Percentiles rank a stretch among this genome's conserved stretches.
Conservation (phyloP, 768 basidiomycete genomes). For the Russula sp. region DNA sequence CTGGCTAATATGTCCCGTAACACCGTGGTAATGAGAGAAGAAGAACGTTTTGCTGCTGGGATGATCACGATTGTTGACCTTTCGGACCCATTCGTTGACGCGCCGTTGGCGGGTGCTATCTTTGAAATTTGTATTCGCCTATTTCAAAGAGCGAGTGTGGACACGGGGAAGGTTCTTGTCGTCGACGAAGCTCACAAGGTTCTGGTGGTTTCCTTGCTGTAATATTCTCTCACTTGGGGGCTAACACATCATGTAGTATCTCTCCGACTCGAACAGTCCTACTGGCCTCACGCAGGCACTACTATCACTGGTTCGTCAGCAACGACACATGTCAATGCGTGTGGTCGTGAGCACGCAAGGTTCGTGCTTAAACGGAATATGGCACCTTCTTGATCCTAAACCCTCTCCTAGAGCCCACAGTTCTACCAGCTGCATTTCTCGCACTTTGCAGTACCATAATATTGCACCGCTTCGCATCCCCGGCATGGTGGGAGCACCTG, state of each 20-base stretch:
- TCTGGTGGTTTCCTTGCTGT: neutral
- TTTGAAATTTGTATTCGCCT: slow-evolving; percentile 68
- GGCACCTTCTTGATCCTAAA: neutral
- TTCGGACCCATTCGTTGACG: slow-evolving; percentile 71
- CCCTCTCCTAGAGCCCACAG: slow-evolving; percentile 56
- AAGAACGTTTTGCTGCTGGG: slow-evolving; percentile 51
- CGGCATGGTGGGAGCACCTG: slow-evolving; percentile 71
- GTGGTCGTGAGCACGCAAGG: slow-evolving; percentile 76
- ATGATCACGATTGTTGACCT: slow-evolving; percentile 67
- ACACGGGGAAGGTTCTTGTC: slow-evolving; percentile 64
- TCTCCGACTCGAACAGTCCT: slow-evolving; percentile 46
- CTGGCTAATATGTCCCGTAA: slow-evolving; percentile 8
- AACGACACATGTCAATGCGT: slow-evolving; percentile 69
- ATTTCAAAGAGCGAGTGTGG: slow-evolving; percentile 58
- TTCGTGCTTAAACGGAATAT: slow-evolving; percentile 29
- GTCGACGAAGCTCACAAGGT: slow-evolving; percentile 80
- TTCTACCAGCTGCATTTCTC: slow-evolving; percentile 63
- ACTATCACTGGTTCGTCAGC: slow-evolving; percentile 59
- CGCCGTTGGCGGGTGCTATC: slow-evolving; percentile 60
- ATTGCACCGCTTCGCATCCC: slow-evolving; percentile 73
- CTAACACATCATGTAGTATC: slow-evolving; percentile 48
- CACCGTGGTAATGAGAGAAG: neutral
- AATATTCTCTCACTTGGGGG: neutral
- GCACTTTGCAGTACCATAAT: slow-evolving; percentile 64
- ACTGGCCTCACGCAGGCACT: slow-evolving; percentile 58